Conservation (phyloP, 306 rosid genomes). For the Gleditsia sinensis region DNA sequence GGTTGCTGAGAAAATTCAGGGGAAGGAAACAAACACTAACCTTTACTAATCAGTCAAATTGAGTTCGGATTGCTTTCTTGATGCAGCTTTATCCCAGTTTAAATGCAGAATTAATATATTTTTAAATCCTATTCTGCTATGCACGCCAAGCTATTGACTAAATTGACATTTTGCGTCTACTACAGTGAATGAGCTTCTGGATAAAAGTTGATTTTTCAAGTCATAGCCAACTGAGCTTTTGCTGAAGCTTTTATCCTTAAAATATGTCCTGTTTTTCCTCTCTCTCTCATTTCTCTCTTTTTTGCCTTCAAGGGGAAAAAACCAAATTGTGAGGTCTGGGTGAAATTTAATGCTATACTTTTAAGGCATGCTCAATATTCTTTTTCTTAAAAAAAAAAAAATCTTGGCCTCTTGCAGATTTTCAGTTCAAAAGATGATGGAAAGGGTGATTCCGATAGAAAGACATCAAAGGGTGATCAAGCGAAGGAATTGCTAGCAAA, state of each 20-base stretch:
- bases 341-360: background rate
- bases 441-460: conserved; percentile 40
- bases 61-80: conserved; percentile 28
- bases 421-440: conserved; percentile 81
- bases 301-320: background rate
- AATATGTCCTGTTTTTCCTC: conserved; percentile 19
- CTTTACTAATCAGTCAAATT: conserved; percentile 11
- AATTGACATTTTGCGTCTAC: background rate
- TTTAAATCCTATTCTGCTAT: background rate
- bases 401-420: conserved; percentile 54
- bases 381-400: conserved; percentile 11
- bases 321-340: background rate
- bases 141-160: background rate
- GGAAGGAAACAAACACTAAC: background rate
- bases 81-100: conserved; percentile 15
- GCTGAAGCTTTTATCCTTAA: conserved; percentile 22
- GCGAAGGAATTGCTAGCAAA: conserved; percentile 90
- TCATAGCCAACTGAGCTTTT: background rate
- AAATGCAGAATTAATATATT: background rate
- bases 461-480: conserved; percentile 79
- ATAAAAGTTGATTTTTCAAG: conserved; percentile 22
- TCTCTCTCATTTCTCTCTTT: background rate
- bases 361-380: background rate
- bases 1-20: conserved; percentile 21
- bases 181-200: conserved; percentile 8